Evolutionary conservation across 176 grass and related monocot genomes (phyloP), one percentile per base, ranked within the genome.

Genomic region (Oryza australiensis): DNA sequence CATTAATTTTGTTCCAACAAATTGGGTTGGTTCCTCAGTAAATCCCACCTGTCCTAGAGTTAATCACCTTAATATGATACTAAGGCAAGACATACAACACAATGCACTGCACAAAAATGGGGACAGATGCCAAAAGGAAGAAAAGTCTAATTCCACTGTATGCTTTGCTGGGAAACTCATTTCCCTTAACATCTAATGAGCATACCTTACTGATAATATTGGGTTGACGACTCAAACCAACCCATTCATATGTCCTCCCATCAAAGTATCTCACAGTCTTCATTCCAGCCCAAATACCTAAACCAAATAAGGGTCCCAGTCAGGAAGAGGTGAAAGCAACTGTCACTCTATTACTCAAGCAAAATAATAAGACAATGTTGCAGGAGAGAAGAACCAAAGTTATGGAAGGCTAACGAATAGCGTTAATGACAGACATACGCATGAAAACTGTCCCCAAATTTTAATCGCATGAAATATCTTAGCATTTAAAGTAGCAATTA

Each of bases 261-360:
- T 99, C 96, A 24, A 99, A 99, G 82, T 95, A 95, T 64, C 93
- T 90, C 69, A 99, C 96, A 38, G 87, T 95, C 82, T 84, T 90
- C 96, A 99, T 99, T 59, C 96, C 96, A 57, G 96, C 93, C 93
- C 96, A 95, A 76, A 99, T 99, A 90, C 96, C 96, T 99, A 84
- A 86, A 83, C 78, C 73, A 87, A 68, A 72, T 88, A 76, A 80
- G 66, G 30, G 3, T 20, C 22, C 27, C 41, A 64, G 41, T 65
- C 30, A 73, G 57, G 41, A 71, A 84, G 26, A 29, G 34, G n/a
- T 59, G 20, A 26, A 62, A 88, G 33, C 69, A 1, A 14, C 11
- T 53, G 24, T 62, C 34, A 71, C 26, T 68, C 53, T 77, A 71
- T 20, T 13, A 42, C 11, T 57, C 79, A 23, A 74, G 75, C 13